A percentile compares a stretch with the other conserved stretches of the same genome.
Evolutionary conservation across 2,329 filamentous ascomycete species (phyloP).

Genomic region (Pestalotiopsis fici): DNA sequence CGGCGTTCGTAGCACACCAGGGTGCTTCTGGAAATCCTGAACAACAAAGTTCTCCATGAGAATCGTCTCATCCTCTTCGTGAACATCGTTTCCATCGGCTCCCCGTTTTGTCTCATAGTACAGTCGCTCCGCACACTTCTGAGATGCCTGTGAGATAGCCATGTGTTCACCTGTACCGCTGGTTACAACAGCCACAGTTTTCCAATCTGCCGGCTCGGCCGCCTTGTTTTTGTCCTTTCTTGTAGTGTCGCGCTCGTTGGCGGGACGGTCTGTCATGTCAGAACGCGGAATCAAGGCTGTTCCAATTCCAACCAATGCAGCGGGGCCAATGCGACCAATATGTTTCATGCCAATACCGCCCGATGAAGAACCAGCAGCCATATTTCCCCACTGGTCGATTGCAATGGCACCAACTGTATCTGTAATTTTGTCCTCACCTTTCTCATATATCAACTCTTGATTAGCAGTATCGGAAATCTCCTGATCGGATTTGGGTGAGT

Average conservation of each 20-base stretch:
- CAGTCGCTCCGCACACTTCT: constrained; percentile 81
- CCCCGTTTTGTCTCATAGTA: constrained; percentile 69
- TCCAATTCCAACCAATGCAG: constrained; percentile 88
- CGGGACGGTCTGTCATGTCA: neutral
- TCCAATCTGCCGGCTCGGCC: constrained; percentile 42
- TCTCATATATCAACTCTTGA: neutral
- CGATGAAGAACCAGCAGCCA: constrained; percentile 93
- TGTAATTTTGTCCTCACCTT: constrained; percentile 66
- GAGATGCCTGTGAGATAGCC: constrained; percentile 90
- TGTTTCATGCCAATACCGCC: constrained; percentile 99
- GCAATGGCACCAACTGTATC: constrained; percentile 97
- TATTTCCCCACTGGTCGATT: constrained; percentile 80
- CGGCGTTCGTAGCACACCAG: constrained; percentile 77
- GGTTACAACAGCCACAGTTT: constrained; percentile 80
- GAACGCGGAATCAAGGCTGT: constrained; percentile 78
- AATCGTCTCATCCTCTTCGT: constrained; percentile 75
- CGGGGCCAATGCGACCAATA: constrained; percentile 85
- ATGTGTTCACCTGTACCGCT: constrained; percentile 98
- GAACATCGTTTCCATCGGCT: constrained; percentile 60
- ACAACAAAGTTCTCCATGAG: constrained; percentile 75
- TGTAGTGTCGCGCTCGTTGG: constrained; percentile 42
- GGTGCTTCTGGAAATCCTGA: constrained; percentile 91
- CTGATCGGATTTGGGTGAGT: neutral
- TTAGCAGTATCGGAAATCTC: neutral
- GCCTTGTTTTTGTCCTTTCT: constrained; percentile 53